Conservation (phyloP, 805 yeast species). For the Vanderwaltozyma polyspora region DNA sequence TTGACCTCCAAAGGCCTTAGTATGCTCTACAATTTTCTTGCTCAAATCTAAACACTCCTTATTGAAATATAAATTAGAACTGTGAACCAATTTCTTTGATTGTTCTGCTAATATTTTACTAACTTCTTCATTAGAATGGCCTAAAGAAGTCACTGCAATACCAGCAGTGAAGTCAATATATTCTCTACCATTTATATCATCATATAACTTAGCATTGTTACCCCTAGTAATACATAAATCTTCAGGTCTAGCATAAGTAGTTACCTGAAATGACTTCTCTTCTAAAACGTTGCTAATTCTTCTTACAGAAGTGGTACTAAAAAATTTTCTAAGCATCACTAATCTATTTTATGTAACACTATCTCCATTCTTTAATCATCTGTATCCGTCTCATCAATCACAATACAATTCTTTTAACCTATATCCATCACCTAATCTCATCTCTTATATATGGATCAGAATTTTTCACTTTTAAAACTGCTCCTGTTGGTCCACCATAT, state of each 20-base stretch:
- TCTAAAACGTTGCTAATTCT: constrained; percentile 7
- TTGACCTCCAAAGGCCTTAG: constrained; percentile 71
- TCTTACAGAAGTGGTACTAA: constrained; percentile 7
- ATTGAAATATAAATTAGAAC: constrained; percentile 79
- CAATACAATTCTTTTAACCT: too few species aligned
- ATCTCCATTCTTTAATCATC: too few species aligned
- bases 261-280: constrained; percentile 36
- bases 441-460: too few species aligned
- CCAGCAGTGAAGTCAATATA: constrained; percentile 92
- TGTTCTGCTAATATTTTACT: constrained; percentile 65
- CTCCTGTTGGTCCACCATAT: neutral
- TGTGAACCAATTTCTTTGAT: constrained; percentile 60
- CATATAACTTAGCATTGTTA: constrained; percentile 70
- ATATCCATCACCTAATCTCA: constrained; percentile 1
- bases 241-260: constrained; percentile 73
- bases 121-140: constrained; percentile 71
- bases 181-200: constrained; percentile 55
- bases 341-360: too few species aligned
- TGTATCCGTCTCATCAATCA: too few species aligned
- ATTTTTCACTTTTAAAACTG: too few species aligned
- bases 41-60: constrained; percentile 74
- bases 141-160: constrained; percentile 92
- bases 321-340: constrained; percentile 14
- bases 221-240: constrained; percentile 66
- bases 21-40: constrained; percentile 55